Evolutionary conservation across 2,329 filamentous ascomycete genomes (phyloP), one percentile per base, ranked within the genome.

Genomic region (Botrytis byssoidea): DNA sequence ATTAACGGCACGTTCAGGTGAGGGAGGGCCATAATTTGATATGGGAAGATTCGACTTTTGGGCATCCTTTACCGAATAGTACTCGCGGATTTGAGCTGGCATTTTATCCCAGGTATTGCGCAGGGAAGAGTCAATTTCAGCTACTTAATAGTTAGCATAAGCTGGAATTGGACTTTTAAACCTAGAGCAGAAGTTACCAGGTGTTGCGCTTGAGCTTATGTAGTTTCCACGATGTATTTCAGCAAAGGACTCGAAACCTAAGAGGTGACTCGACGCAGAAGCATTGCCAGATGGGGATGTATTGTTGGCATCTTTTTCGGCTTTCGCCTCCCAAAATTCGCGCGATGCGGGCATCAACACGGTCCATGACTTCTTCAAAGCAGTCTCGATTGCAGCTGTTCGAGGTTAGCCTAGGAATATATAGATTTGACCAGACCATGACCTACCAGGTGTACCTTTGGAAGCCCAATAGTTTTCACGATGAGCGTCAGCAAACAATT

Each of bases 81-180:
- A 55, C 46, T 67, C 32, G 7, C 48, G 61, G 32, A 61, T 44
- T 32, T n/a, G 25, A 32, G 12, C 14, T 29, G 70, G 2, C 20
- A 72, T 44, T 42, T 37, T 37, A 37, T 57, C 57, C 70, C 61
- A 72, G 4, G 10, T 12, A 9, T 22, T 22, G 12, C 35, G 37
- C 48, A 72, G 8, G n/a, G 48, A 59, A 20, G 37, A 44, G 35
- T 67, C 70, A 9, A 72, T n/a, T 46, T 72, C 37, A 46, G 22
- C 70, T 72, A 59, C 29, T 66, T 46, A 32, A 8, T 60, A 22
- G 22, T 72, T 68, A 72, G 70, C 22, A 37, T 14, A 22, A 68
- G 48, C n/a, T 16, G 16, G 10, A 7, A 42, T 57, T 4, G 25
- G 9, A 55, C 18, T 9, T 18, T 16, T 32, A 1, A 32, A 42